Base-by-base conservation (phyloP, 352 stramenopile genomes). In the Phytophthora melonis region DNA sequence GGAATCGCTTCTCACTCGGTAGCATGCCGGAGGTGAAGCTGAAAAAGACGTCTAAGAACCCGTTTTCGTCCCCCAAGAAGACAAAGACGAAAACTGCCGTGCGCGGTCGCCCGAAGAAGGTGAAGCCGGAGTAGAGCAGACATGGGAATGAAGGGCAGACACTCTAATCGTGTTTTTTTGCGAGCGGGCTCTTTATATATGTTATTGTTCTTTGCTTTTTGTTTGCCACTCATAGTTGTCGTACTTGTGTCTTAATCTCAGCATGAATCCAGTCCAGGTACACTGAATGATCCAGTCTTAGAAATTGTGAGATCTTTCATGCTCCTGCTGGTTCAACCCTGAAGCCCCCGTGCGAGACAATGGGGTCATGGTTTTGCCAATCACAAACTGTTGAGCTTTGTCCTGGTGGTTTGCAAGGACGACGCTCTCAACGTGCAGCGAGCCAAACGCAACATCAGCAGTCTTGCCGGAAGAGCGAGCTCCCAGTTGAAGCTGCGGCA, bases 1-100 rank as follows among this genome's bases (percentile, higher is more conserved):
- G 82, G 58, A 94, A 93, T 77, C 83, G 76, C 27, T 94, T 94
- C 60, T 94, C 88, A 30, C 78, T 94, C n/a, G 82, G 77, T 70
- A 92, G 68, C 30, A 91, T 94, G 47, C 84, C 86, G 1, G 88
- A 93, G n/a, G 83, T 82, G 21, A 93, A 93, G 68, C 66, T 94
- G 57, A 94, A 93, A 74, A 93, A 93, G 59, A 90, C 84, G 41
- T 83, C 84, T 14, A 94, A 93, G 78, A 94, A 93, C 57, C 88
- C 88, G 36, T 94, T 94, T 47, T 77, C 78, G n/a, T 75, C 80
- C 16, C 58, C 56, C 16, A 70, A 80, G 19, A 70, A 75, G 18
- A 36, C 30, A 6, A 81, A 78, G 25, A 25, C 34, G 16, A 75
- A 80, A 36, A 72, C 56, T 27, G 52, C 32, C 19, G 61, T 64